Base-by-base conservation (phyloP, 2,329 filamentous ascomycete species). In the Diaporthe longicolla region DNA sequence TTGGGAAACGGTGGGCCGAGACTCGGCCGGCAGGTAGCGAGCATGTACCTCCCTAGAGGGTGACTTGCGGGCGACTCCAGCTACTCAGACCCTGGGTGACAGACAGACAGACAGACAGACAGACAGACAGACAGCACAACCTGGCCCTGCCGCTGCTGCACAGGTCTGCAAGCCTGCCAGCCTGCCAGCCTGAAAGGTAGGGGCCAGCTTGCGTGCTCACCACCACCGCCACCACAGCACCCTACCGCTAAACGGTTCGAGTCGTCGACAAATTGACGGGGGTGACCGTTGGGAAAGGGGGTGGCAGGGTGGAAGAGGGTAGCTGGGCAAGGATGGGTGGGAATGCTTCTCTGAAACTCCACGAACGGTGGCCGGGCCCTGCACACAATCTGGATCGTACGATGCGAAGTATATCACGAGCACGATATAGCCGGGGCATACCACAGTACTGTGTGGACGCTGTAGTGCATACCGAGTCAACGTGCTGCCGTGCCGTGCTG, bases 331-430 rank as follows among this genome's bases (percentile, higher is more conserved):
- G 61, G 61, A 37, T 66, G 43, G 45, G 61, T 24, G 29, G 61
- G 45, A 50, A 24, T 66, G 61, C 61, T 35, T 50, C 61, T 66
- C 52, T 66, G 61, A 66, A 66, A 66, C 61, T 66, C 61, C 11
- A 66, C 43, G 61, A 66, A 66, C 61, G 43, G 61, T 50, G 21
- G 61, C 61, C 61, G 26, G 45, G 29, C 43, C 61, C 61, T 66
- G 61, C 61, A 45, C 61, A 50, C 43, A 35, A 66, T 35, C 61
- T 66, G 26, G 19, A 66, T 66, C 61, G 61, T 66, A 66, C 61
- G 61, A 66, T 66, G 26, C 29, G 35, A 21, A 37, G 37, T 50
- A 66, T 66, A 66, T 35, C 45, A 35, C 61, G 61, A 29, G 21
- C 45, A 66, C 17, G 29, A 13, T 66, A 66, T 66, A 66, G 61